Base-by-base conservation (phyloP, 257 asterid genomes). In the Solanum neorickii region DNA sequence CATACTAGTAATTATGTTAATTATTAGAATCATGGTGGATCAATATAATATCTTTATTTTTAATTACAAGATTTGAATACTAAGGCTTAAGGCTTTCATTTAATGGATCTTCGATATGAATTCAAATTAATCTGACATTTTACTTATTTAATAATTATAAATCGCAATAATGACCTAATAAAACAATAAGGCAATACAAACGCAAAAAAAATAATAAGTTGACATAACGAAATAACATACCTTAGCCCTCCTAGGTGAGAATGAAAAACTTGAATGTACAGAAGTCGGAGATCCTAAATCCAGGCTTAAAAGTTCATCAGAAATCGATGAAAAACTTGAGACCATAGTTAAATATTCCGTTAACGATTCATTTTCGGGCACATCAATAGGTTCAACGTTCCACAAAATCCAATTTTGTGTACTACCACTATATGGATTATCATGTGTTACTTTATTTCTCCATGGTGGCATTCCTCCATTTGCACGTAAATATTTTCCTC, bases 381-480 rank as follows among this genome's bases (percentile, higher is more conserved):
- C 90, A n/a, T 94, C 98, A 31, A 94, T 92, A 20, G 90, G 91
- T 91, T 93, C 95, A 87, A 94, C 95, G 2, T 93, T 96, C 99
- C 99, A 97, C 23, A 96, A 90, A 37, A 94, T 88, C 98, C 99
- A 95, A 47, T 91, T 91, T 65, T 89, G 87, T 59, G 93, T 89
- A 23, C 95, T 91, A 86, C 92, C 92, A 82, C 90, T 87, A 15
- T 86, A 89, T 9, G 95, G 94, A 35, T 75, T 89, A 49, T 97
- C 99, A 41, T 96, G 99, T 70, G 99, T 96, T 35, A 95, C 93
- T 59, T 98, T 90, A 70, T 94, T 94, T 89, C 98, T 89, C 99
- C 99, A 97, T 86, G 99, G 99, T 86, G 95, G 99, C 84, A 97
- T 92, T 18, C 98, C 99, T 82, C 99, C 99, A 92, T 96, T 97